A percentile compares a stretch with the other conserved stretches of the same genome.
Evolutionary conservation across 2,329 filamentous ascomycete genomes (phyloP).

Genomic region (Incumbomyces lentus): DNA sequence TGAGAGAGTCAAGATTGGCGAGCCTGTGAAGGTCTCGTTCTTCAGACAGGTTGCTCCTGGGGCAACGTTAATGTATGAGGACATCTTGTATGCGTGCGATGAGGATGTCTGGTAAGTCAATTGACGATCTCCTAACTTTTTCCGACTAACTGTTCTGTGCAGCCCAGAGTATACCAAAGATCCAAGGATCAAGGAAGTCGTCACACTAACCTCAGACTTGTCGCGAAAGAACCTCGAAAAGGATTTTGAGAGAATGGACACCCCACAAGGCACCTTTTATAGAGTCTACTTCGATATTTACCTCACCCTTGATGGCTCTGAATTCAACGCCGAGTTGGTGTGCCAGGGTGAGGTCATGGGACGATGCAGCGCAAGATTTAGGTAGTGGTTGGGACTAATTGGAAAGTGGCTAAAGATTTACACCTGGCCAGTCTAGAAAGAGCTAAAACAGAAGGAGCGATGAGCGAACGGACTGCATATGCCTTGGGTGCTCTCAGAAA

Average conservation of each 20-base stretch:
- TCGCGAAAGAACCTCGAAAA: constrained; percentile 98
- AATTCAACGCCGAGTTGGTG: constrained; percentile 97
- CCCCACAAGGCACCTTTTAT: constrained; percentile 92
- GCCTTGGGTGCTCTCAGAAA: too few species aligned
- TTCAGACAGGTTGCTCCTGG: constrained; percentile 96
- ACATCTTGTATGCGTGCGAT: constrained; percentile 93
- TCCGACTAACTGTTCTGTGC: constrained; percentile 4
- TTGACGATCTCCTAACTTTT: too few species aligned
- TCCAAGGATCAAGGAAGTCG: constrained; percentile 99
- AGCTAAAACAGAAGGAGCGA: neutral
- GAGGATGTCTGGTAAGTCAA: constrained; percentile 62
- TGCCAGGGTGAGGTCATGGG: constrained; percentile 99
- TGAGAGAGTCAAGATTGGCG: constrained; percentile 96
- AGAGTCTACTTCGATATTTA: constrained; percentile 62
- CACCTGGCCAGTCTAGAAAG: too few species aligned
- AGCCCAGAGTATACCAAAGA: constrained; percentile 93
- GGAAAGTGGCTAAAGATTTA: neutral
- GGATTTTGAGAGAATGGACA: constrained; percentile 99
- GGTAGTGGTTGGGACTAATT: constrained; percentile 30
- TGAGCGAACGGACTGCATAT: neutral
- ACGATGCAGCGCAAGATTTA: constrained; percentile 82
- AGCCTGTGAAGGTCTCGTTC: constrained; percentile 97
- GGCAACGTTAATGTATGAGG: constrained; percentile 97
- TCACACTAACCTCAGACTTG: constrained; percentile 91
- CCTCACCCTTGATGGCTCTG: constrained; percentile 88